These are phyloP conservation scores for Saccharomycopsis amapae DNA, from an alignment of 805 yeast genomes.

Conservation along the genomic window DNA sequence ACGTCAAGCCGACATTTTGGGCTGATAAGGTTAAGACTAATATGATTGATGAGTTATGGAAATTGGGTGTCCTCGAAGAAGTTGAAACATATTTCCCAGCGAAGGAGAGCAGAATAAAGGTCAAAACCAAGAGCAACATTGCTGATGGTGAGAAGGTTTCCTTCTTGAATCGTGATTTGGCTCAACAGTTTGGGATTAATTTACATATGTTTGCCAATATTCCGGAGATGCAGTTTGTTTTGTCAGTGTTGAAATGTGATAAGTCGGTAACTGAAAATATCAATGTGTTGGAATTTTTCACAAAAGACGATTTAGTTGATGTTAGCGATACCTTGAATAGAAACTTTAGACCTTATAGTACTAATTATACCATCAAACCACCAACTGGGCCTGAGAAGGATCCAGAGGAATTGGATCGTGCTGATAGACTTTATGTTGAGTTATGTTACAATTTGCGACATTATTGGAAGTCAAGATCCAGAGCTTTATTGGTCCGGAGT, in stretches of 20 bases:
- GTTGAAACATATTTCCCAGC: slow-evolving; percentile 50
- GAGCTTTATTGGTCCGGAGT: slow-evolving; percentile 47
- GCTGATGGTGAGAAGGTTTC: slow-evolving; percentile 36
- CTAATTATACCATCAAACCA: slow-evolving; percentile 34
- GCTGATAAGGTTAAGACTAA: slow-evolving; percentile 36
- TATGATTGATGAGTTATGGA: slow-evolving; percentile 43
- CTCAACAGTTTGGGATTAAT: slow-evolving; percentile 77
- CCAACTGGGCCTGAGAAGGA: slow-evolving; percentile 44
- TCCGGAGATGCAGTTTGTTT: slow-evolving; percentile 47
- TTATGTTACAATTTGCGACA: slow-evolving; percentile 58
- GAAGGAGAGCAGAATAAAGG: slow-evolving; percentile 36
- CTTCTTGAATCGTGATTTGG: slow-evolving; percentile 60
- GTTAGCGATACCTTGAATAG: slow-evolving; percentile 49
- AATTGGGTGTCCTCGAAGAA: slow-evolving; percentile 58
- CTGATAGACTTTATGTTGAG: slow-evolving; percentile 64
- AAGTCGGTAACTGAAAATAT: slow-evolving; percentile 42
- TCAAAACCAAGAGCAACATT: slow-evolving; percentile 32
- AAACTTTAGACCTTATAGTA: slow-evolving; percentile 57
- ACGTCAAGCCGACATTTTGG: slow-evolving; percentile 60
- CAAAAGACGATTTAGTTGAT: slow-evolving; percentile 56
- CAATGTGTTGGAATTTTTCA: slow-evolving; percentile 62
- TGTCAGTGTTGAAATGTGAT: slow-evolving; percentile 55
- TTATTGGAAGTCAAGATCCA: slow-evolving; percentile 69
- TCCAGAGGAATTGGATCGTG: slow-evolving; percentile 51
- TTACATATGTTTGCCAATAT: slow-evolving; percentile 53